phyloP scores from a whole-genome alignment of 768 basidiomycete genomes.

The Psilocybe sp. region DNA sequence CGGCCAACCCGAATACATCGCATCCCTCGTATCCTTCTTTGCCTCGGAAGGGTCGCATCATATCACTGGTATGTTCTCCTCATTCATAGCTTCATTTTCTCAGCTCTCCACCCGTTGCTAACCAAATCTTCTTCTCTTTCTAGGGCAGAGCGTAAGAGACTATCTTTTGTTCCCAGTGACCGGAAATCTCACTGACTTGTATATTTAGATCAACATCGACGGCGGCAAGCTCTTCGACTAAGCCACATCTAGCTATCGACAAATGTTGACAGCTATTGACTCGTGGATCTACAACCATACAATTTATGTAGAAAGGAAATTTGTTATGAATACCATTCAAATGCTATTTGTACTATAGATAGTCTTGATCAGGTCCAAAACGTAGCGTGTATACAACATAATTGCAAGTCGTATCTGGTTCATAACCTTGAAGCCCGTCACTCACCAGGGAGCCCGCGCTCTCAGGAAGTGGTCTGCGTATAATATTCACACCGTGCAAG shows the following conservation, averaged over 20 bases:
- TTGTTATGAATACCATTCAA: no score
- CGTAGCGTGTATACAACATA: no score
- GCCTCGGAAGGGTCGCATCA: slow-evolving; percentile 31
- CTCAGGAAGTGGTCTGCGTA: no score
- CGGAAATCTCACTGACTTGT: not conserved
- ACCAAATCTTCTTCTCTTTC: not conserved
- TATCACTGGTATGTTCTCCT: slow-evolving; percentile 24
- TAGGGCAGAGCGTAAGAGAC: slow-evolving; percentile 7
- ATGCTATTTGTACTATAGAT: no score
- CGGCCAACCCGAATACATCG: slow-evolving; percentile 29
- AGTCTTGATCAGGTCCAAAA: no score
- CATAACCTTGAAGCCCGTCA: no score
- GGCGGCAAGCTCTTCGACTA: slow-evolving; percentile 8
- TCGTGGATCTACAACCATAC: no score
- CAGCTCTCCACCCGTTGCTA: not conserved
- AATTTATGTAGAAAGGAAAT: no score
- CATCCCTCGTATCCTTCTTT: slow-evolving; percentile 31
- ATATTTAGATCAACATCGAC: slow-evolving; percentile 4
- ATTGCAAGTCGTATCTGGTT: not conserved
- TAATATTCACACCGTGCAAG: no score
- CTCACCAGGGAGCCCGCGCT: no score
- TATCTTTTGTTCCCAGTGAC: not conserved
- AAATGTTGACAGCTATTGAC: no score
- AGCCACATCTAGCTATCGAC: not conserved
- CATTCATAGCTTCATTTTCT: not conserved